Evolutionary conservation across 1,139 yeast genomes (phyloP), one percentile per base, ranked within the genome.

Genomic region (Yamadazyma membranifaciens): DNA sequence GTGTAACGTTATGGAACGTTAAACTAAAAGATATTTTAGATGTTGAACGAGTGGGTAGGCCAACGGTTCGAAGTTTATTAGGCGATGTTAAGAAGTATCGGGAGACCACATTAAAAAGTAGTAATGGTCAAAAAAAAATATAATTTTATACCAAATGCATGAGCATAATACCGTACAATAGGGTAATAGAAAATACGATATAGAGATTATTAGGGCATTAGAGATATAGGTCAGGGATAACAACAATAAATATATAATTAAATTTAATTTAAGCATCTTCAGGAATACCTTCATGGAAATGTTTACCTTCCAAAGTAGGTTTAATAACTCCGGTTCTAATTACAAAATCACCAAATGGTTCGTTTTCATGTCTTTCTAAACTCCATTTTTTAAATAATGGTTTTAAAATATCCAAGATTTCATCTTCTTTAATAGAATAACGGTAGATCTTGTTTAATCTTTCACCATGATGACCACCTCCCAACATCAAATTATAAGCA

Each of bases 381-480:
- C 96, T 85, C 96, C 97, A 92, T 66, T 87, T 80, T 75, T 88
- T 87, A 73, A 92, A 88, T 66, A 92, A 67, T 34, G 96, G 95
- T 60, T 80, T 83, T 63, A 92, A 75, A 38, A 76, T 83, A 33
- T 67, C 79, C 54, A 92, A 67, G 44, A 91, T 87, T 62, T 91
- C 96, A 38, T 87, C 92, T 65, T 91, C 98, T 65, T 85, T 87
- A 51, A 91, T 81, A 24, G 96, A 88, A 51, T 89, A 83, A 58
- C 89, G 77, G 73, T 81, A 92, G 44, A 92, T 78, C 72, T 92
- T 92, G 72, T 92, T 92, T 55, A 92, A 70, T 60, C 98, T 81
- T 65, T 88, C 86, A 48, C 98, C 98, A 56, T 85, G 87, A 65
- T 85, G 92, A 33, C 97, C 96, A 60, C 98, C 98, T 54, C 98